A percentile compares a stretch with the other conserved stretches of the same genome.
Conservation (phyloP, 2,329 filamentous ascomycete genomes). For the Nectriaceae sp. region DNA sequence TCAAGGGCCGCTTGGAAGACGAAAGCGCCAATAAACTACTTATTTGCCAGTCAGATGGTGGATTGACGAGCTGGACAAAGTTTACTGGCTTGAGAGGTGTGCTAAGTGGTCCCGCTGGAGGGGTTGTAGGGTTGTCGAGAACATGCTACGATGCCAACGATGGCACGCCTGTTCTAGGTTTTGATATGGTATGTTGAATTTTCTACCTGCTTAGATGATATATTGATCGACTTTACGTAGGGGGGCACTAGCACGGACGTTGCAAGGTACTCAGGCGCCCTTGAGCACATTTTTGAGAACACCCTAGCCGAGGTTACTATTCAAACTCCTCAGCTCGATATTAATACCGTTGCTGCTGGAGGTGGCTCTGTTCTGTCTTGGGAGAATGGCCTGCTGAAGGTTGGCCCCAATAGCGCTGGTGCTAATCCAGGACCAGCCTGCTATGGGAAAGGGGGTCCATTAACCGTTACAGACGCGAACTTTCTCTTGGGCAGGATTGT, state of each 20-base stretch:
- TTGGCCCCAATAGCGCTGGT: constrained; percentile 71
- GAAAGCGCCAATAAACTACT: constrained; percentile 32
- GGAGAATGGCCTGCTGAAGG: constrained; percentile 70
- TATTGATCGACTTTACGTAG: background rate
- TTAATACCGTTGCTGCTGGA: constrained; percentile 66
- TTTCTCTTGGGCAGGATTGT: constrained; percentile 62
- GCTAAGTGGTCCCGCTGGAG: constrained; percentile 30
- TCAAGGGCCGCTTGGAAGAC: constrained; percentile 26
- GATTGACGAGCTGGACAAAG: constrained; percentile 28
- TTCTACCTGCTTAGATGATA: background rate
- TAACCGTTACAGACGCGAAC: constrained; percentile 75
- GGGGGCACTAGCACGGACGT: constrained; percentile 52
- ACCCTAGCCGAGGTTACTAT: constrained; percentile 72
- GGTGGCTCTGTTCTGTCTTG: constrained; percentile 61
- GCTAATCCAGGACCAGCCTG: constrained; percentile 73
- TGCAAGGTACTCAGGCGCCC: constrained; percentile 66
- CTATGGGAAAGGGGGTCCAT: constrained; percentile 68
- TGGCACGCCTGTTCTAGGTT: constrained; percentile 27
- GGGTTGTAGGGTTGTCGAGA: constrained; percentile 27
- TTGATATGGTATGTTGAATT: constrained; percentile 22
- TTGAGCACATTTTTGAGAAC: constrained; percentile 73
- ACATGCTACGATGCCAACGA: constrained; percentile 28
- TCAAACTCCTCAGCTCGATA: constrained; percentile 71
- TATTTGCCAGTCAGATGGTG: constrained; percentile 30
- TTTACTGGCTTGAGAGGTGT: constrained; percentile 29